Evolutionary conservation across 352 stramenopile genomes (phyloP), one percentile per base, ranked within the genome.

Genomic region (Globisporangium nodosum): DNA sequence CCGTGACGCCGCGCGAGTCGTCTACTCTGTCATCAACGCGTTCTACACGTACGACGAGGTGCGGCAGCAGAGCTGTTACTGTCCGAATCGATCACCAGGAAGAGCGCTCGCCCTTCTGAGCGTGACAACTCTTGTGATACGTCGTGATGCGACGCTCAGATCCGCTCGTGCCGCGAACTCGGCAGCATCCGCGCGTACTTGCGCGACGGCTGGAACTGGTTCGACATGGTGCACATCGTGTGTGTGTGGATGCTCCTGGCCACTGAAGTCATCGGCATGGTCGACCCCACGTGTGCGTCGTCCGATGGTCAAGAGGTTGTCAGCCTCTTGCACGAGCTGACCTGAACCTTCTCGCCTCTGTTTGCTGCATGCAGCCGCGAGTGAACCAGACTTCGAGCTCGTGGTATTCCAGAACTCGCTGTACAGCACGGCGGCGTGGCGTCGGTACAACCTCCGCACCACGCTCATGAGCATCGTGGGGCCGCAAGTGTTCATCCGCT

Each of bases 381-480:
- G 4, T 50, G 64, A 20, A 35, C 69, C 49, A 35, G 79, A 92
- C 50, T 92, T 80, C 30, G 58, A 65, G 24, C 66, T 90, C 16
- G 55, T 76, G 13, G 77, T 86, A 21, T 75, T 78, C 48, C 73
- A 86, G 58, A 78, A 87, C 57, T 85, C 81, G 18, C 61, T 87
- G 37, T 87, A 90, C 55, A 76, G 58, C 54, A 67, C 69, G 20
- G 73, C 53, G 31, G 76, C 81, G 16, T 88, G 75, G 68, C 61
- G 83, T 16, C 57, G 63, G 7, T 92, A 92, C 59, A 86, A 85
- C 40, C 77, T 90, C 8, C 83, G 79, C 18, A 88, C 76, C 37
- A 90, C 80, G 18, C 55, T 92, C 15, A 88, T 91, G 78, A 84
- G 73, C 60, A 89, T 91, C 43, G 76, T 90, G 15, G 83, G 79